Base-by-base conservation (phyloP, 306 rosid species). In the Quillaja saponaria region DNA sequence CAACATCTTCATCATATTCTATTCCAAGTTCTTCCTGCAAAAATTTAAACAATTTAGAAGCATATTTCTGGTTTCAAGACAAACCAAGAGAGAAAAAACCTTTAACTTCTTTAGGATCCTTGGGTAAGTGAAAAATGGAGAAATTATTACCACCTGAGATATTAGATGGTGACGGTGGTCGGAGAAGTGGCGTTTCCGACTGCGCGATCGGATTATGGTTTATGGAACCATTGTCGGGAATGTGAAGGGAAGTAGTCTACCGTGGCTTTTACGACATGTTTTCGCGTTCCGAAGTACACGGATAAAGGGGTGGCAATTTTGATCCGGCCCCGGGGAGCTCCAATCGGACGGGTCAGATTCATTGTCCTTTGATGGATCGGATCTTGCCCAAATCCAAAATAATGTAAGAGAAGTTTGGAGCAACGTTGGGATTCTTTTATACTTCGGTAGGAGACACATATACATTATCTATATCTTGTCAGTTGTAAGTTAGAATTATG, bases 21-120 rank as follows among this genome's bases (percentile, higher is more conserved):
- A 90, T 51, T 62, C 90, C 99, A 68, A 92, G 87, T 74, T 92
- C 99, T 77, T 89, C 96, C 99, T 86, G 85, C 53, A 55, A 66
- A 31, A 71, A 33, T 64, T 31, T 44, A 66, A 14, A 47, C 34
- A 25, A 49, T 16, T 28, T 21, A 15, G 33, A 45, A 25, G 3
- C 13, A 55, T 34, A 57, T 17, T 34, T 49, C 53, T 1, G 33
- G 38, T 21, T 20, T 5, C 19, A 39, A 66, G 53, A 66, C 41
- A 17, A 52, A 69, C 50, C 38, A 52, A 49, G 15, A 39, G 10
- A 39, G 6, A 42, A 33, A 25, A 7, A 35, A 25, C 83, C 95
- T 95, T 92, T 89, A 40, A 92, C 85, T 68, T 86, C 91, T 76
- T 89, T 92, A 28, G 85, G 81, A 73, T 89, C 94, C 73, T 86